Evolutionary conservation across 352 stramenopile genomes (phyloP).

Genomic region (Aphanomyces euteiches): DNA sequence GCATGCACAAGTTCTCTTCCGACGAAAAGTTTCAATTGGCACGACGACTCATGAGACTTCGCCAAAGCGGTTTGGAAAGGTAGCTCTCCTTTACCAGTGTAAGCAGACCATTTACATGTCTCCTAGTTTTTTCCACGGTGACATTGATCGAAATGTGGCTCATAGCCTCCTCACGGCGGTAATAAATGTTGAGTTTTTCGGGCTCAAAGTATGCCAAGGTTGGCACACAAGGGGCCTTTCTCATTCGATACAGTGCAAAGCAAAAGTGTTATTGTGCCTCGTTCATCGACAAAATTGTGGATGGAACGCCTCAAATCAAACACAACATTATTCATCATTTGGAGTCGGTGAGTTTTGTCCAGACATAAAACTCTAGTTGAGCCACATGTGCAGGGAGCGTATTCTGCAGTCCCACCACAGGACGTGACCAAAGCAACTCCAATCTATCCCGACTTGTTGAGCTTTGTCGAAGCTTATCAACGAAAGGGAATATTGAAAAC

Average conservation of each 20-base stretch:
- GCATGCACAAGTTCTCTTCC: slow-evolving; percentile 49
- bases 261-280: slow-evolving; percentile 66
- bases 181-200: background rate
- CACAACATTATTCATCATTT: slow-evolving; percentile 76
- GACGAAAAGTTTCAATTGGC: slow-evolving; percentile 72
- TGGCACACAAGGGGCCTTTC: slow-evolving; percentile 46
- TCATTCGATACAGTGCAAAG: slow-evolving; percentile 68
- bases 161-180: slow-evolving; percentile 44
- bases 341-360: slow-evolving; percentile 22
- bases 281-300: slow-evolving; percentile 57
- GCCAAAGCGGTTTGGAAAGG: slow-evolving; percentile 54
- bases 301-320: slow-evolving; percentile 42
- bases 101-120: too few relatives aligned
- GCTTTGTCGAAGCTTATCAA: slow-evolving; percentile 72
- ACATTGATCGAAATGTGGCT: slow-evolving; percentile 53
- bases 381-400: slow-evolving; percentile 40
- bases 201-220: slow-evolving; percentile 8
- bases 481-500: slow-evolving; percentile 56
- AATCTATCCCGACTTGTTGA: slow-evolving; percentile 65
- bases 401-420: slow-evolving; percentile 50
- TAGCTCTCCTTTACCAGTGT: background rate
- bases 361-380: too few relatives aligned
- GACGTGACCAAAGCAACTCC: slow-evolving; percentile 51
- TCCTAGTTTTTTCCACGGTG: slow-evolving; percentile 62
- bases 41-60: slow-evolving; percentile 49